Evolutionary conservation across 2,329 filamentous ascomycete species (phyloP), one percentile per base, ranked within the genome.

Genomic region (Cyclaneusma minus): DNA sequence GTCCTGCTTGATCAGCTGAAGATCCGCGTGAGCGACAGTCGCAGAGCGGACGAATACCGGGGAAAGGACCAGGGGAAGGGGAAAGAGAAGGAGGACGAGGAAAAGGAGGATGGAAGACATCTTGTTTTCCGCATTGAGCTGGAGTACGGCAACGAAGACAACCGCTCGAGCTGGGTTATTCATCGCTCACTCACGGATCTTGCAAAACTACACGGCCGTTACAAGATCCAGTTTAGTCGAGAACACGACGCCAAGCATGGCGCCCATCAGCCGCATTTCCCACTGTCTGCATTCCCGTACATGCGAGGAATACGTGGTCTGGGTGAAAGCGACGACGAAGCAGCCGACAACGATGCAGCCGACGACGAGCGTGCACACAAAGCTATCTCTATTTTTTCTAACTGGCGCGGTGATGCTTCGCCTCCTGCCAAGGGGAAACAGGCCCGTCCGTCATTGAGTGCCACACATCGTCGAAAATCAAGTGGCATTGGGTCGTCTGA

Each of bases 101-200:
- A 40, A 28, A 40, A 21, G 57, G 65, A 35, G 60, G 75, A 42
- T 55, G 46, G 44, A 35, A 57, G 85, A 16, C 89, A 95, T 50
- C 73, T 81, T 43, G 65, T 89, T 6, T 93, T 95, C 50, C 77
- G 76, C 22, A 85, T 98, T 29, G 83, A 93, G 40, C 61, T 98
- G 10, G 89, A 98, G 48, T 98, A 98, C 48, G 89, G 89, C 9
- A 95, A 81, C 46, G 91, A 89, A 1, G 70, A 89, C 29, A 94
- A 87, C 29, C 69, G 89, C 30, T 95, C 98, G 91, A 82, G 81
- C 45, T 98, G 89, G 89, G 76, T 81, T 11, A 81, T 98, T 31
- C 74, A 83, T 42, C 69, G 89, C 28, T 85, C 82, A 7, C 67
- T 95, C 20, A 66, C 72, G 40, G 89, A 98, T 47, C 93, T 98